These are phyloP conservation scores for Pistacia vera DNA, from an alignment of 345 rosid genomes.

Conservation along the genomic window DNA sequence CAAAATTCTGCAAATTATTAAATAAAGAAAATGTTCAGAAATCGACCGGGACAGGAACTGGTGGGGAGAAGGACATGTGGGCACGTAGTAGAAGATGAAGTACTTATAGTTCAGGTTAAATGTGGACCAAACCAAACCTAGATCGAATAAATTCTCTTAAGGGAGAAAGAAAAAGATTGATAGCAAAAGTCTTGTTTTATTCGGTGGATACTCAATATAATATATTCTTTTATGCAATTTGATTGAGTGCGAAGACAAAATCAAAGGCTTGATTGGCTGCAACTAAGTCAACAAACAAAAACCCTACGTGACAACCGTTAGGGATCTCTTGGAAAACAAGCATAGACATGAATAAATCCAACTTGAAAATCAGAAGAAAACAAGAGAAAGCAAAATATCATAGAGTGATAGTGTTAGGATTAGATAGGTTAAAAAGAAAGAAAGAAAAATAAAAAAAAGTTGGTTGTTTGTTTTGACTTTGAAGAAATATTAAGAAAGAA, in stretches of 20 bases:
- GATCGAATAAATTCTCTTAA: not conserved
- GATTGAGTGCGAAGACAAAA: not conserved
- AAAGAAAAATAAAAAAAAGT: constrained; percentile 24
- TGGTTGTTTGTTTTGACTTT: constrained; percentile 60
- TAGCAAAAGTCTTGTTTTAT: not conserved
- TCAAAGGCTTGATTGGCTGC: too few species aligned
- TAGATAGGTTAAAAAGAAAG: constrained; percentile 53
- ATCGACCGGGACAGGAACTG: too few species aligned
- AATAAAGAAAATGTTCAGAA: not conserved
- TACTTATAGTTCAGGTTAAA: not conserved
- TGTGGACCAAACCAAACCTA: not conserved
- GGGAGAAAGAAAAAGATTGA: constrained; percentile 3
- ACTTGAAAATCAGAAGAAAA: too few species aligned
- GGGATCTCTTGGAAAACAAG: constrained; percentile 30
- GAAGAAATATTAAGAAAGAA: constrained; percentile 16
- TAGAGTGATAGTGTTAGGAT: constrained; percentile 6
- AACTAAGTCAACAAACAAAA: too few species aligned
- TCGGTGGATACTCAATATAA: too few species aligned
- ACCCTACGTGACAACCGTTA: constrained; percentile 14
- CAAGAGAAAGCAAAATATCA: not conserved
- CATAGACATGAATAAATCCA: not conserved
- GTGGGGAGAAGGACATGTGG: not conserved
- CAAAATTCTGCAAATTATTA: too few species aligned
- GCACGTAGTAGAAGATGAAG: not conserved
- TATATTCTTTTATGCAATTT: not conserved